Conservation (phyloP, 768 basidiomycete species). For the Boletus rex-veris region DNA sequence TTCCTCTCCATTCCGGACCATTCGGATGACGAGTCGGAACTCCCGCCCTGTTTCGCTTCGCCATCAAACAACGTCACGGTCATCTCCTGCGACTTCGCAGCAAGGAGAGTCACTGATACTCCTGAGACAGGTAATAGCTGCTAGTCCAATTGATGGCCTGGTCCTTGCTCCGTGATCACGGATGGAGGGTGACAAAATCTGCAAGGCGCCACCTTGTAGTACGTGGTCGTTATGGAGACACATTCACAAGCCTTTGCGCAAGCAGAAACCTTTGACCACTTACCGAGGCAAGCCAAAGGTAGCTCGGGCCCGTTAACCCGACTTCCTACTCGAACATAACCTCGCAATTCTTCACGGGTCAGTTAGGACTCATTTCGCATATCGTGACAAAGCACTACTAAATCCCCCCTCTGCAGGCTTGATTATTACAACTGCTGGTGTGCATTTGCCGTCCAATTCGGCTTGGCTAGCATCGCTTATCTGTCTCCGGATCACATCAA, state of each 20-base stretch:
- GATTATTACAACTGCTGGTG: too few species aligned
- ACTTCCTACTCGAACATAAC: too few species aligned
- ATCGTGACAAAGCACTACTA: not conserved
- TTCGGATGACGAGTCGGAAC: too few species aligned
- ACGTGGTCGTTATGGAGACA: not conserved
- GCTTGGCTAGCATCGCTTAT: not conserved
- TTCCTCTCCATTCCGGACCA: not conserved
- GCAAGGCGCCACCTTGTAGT: not conserved
- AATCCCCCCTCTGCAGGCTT: not conserved
- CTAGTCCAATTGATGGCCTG: not conserved
- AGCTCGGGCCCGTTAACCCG: too few species aligned
- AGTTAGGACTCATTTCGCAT: not conserved
- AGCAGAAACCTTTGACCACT: too few species aligned
- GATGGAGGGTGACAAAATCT: too few species aligned
- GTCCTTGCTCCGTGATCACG: not conserved
- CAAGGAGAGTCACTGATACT: not conserved
- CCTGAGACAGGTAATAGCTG: not conserved
- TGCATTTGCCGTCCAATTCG: too few species aligned
- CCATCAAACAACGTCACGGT: too few species aligned
- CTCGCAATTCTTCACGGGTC: too few species aligned
- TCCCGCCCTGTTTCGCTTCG: too few species aligned
- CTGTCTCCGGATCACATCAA: not conserved
- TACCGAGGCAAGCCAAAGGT: too few species aligned
- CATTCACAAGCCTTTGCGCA: not conserved
- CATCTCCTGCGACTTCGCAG: too few species aligned